Evolutionary conservation across 768 basidiomycete genomes (phyloP).

Genomic region (Coprinopsis marcescibilis): DNA sequence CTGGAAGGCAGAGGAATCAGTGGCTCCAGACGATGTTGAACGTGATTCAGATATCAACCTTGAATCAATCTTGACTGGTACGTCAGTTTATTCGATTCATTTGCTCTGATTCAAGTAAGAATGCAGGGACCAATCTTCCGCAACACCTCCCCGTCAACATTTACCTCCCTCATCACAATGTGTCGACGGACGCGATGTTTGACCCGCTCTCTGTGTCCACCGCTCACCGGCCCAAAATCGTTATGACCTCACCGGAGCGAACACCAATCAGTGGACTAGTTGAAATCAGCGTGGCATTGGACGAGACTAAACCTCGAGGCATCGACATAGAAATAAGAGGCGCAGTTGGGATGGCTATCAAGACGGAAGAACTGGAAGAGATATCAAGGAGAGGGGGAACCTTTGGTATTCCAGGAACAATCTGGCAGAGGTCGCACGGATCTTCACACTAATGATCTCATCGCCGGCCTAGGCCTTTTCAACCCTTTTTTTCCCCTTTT

Average conservation of each 20-base stretch:
- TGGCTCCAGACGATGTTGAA: slow-evolving; percentile 26
- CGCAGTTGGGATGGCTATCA: slow-evolving; percentile 51
- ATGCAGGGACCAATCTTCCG: slow-evolving; percentile 45
- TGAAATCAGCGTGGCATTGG: slow-evolving; percentile 58
- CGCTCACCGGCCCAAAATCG: slow-evolving; percentile 45
- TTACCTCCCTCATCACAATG: slow-evolving; percentile 43
- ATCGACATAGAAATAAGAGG: slow-evolving; percentile 53
- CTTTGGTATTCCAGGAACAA: slow-evolving; percentile 61
- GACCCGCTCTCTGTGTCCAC: slow-evolving; percentile 35
- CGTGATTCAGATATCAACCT: slow-evolving; percentile 51
- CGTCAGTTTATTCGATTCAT: slow-evolving; percentile 8
- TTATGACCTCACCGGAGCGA: slow-evolving; percentile 62
- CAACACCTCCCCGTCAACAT: slow-evolving; percentile 71
- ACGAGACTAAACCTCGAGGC: slow-evolving; percentile 49
- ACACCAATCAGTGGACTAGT: slow-evolving; percentile 60
- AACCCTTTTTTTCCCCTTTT: not conserved
- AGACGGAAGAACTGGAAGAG: slow-evolving; percentile 58
- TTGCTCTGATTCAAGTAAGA: not conserved
- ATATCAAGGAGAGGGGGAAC: slow-evolving; percentile 66
- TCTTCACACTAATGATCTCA: slow-evolving; percentile 10
- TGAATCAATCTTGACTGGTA: slow-evolving; percentile 60
- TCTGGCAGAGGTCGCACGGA: slow-evolving; percentile 45
- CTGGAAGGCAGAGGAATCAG: slow-evolving; percentile 55
- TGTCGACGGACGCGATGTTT: slow-evolving; percentile 35
- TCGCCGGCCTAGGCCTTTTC: no score